Evolutionary conservation across 345 rosid species (phyloP).

Genomic region (Moricandia arvensis): DNA sequence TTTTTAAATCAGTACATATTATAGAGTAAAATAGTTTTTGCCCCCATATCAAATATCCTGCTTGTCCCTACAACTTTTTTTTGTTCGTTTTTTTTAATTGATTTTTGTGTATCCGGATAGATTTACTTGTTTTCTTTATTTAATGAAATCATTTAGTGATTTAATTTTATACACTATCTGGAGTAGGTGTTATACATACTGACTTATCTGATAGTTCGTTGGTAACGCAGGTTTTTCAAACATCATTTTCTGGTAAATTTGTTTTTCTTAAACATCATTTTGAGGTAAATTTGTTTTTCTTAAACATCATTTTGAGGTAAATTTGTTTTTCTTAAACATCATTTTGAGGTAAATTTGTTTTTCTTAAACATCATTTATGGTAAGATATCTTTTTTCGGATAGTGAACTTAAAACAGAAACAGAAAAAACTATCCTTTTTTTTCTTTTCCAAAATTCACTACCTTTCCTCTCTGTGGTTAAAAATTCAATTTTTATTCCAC

Average conservation of each 20-base stretch:
- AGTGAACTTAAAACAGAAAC: not conserved
- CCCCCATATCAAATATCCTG: too few species aligned
- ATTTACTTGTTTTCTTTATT: too few species aligned
- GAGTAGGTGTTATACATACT: too few species aligned
- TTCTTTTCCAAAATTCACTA: not conserved
- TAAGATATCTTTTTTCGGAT: not conserved
- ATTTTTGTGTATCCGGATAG: too few species aligned
- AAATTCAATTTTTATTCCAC: not conserved
- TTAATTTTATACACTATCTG: too few species aligned
- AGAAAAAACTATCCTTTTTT: not conserved
- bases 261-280: too few species aligned
- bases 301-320: not conserved
- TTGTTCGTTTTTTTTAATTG: too few species aligned
- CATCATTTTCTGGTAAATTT: not conserved
- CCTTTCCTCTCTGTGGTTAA: not conserved
- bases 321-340: not conserved
- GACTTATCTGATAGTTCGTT: too few species aligned
- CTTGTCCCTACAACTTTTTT: too few species aligned
- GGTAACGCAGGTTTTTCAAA: not conserved
- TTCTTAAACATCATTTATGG: not conserved
- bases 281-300: not conserved
- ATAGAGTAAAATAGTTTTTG: too few species aligned
- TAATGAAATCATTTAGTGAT: too few species aligned
- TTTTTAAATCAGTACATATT: too few species aligned
- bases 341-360: not conserved